Evolutionary conservation across 2,329 filamentous ascomycete species (phyloP).

Genomic region (Clonostachys rhizophaga): DNA sequence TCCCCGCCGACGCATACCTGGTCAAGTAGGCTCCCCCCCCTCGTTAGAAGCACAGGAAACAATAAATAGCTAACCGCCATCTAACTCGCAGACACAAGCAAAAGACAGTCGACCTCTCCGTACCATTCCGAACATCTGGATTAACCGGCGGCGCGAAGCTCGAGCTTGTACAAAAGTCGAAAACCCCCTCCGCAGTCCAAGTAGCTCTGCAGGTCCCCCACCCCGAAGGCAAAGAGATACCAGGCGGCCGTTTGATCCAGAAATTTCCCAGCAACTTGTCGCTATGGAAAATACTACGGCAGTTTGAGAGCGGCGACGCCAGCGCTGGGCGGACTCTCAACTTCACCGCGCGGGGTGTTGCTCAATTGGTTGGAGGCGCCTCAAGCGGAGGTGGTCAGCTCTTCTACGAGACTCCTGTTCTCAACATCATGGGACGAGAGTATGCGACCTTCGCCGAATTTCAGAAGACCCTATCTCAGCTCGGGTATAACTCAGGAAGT

Average conservation of each 20-base stretch:
- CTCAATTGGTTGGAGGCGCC: conserved; percentile 51
- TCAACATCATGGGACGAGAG: conserved; percentile 80
- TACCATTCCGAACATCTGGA: conserved; percentile 78
- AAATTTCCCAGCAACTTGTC: conserved; percentile 87
- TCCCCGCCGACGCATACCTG: conserved; percentile 68
- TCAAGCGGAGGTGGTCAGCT: conserved; percentile 66
- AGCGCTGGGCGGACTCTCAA: conserved; percentile 62
- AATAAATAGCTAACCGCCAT: neutral
- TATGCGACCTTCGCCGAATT: conserved; percentile 73
- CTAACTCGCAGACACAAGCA: conserved; percentile 63
- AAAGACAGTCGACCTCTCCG: conserved; percentile 79
- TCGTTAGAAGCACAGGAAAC: neutral
- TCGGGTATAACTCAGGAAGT: conserved; percentile 83
- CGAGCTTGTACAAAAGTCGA: conserved; percentile 83
- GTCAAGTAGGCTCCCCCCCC: conserved; percentile 59
- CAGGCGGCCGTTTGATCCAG: conserved; percentile 67
- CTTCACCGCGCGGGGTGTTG: conserved; percentile 78
- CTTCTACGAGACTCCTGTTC: conserved; percentile 80
- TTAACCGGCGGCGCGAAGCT: conserved; percentile 84
- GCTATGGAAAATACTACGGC: conserved; percentile 83
- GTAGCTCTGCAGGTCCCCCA: conserved; percentile 84
- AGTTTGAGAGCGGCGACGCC: conserved; percentile 77
- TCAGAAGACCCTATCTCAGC: conserved; percentile 81
- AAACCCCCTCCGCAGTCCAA: conserved; percentile 78
- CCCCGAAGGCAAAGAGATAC: conserved; percentile 58